Base-by-base conservation (phyloP, 2,329 filamentous ascomycete genomes). In the Cryphonectria radicalis region DNA sequence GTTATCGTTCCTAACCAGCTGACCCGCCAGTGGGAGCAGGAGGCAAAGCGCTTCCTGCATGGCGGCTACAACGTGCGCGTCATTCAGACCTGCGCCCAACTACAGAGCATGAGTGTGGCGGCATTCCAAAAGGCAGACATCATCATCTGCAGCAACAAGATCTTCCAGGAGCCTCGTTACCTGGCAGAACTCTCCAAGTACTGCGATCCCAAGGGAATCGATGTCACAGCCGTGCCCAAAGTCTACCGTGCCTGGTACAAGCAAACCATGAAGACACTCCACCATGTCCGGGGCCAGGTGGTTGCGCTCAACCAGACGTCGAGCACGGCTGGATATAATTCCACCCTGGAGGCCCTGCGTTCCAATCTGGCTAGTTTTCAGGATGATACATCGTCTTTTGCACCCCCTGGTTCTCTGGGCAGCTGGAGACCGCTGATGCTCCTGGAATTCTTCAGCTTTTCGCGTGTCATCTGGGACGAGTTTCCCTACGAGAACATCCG, bases 391-490 rank as follows among this genome's bases (percentile, higher is more conserved):
- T 28, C 40, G 42, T 63, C 46, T 35, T 62, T 28, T n/a, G 25
- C 59, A 13, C 28, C 67, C 5, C 13, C n/a, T 25, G 7, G 1
- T 46, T n/a, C 59, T 53, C n/a, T 50, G 42, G 6, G 22, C 8
- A 55, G 37, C 3, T 67, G 63, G 63, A 25, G 22, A 1, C 67
- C 64, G 17, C 14, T 25, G 43, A 10, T 62, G 43, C 46, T 80
- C 2, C 74, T 85, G 0, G 81, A 84, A 71, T 75, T 77, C 55
- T 84, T 80, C 72, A 81, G 77, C 46, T 84, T 78, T 46, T 72
- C 79, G 25, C 78, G 82, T 4, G 75, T 84, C 14, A 77, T 85
- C 13, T 81, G 81, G 73, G 83, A 85, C 70, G 83, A 85, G 71
- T 84, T 82, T 73, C 83, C 83, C 0, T 84, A 84, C 70, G 75